These are phyloP conservation scores for Blastomyces silverae DNA, from an alignment of 2,329 filamentous ascomycete genomes.

Conservation along the genomic window DNA sequence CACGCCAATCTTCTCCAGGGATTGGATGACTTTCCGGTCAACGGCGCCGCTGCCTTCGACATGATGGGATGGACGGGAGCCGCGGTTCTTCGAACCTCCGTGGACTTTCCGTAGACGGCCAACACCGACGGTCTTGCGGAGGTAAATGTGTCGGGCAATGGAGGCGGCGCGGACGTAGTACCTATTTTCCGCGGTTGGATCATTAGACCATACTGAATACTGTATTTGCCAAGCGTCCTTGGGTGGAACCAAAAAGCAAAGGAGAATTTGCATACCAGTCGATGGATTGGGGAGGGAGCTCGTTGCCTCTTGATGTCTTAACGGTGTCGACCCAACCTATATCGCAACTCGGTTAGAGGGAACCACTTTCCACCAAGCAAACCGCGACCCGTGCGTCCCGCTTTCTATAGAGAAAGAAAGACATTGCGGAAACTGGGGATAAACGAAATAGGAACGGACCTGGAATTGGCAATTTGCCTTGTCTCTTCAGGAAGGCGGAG, in stretches of 20 bases:
- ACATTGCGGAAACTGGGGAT: slow-evolving; percentile 15
- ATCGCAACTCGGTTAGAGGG: slow-evolving; percentile 10
- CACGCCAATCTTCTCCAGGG: slow-evolving; percentile 98
- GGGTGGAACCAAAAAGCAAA: not conserved
- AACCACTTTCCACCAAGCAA: not conserved
- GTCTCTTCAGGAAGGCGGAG: slow-evolving; percentile 63
- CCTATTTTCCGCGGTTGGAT: slow-evolving; percentile 32
- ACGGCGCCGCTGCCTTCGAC: slow-evolving; percentile 91
- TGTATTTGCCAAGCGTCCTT: not conserved
- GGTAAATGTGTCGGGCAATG: slow-evolving; percentile 96
- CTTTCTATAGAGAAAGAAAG: slow-evolving; percentile 23
- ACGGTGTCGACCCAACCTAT: slow-evolving; percentile 98
- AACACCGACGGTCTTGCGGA: slow-evolving; percentile 98
- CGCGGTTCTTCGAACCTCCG: slow-evolving; percentile 96
- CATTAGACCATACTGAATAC: not conserved
- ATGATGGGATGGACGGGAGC: slow-evolving; percentile 84
- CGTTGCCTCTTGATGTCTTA: slow-evolving; percentile 94
- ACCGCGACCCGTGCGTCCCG: not conserved
- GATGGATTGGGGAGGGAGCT: slow-evolving; percentile 95
- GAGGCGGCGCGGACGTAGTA: slow-evolving; percentile 82
- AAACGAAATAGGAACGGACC: slow-evolving; percentile 45
- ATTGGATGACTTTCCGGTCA: slow-evolving; percentile 95
- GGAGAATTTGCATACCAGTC: slow-evolving; percentile 69
- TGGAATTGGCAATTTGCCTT: slow-evolving; percentile 64
- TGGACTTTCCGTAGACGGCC: slow-evolving; percentile 95